Percentiles rank a stretch among this genome's conserved stretches.
These are phyloP conservation scores for Entophlyctis luteolus DNA, from an alignment of 192 early-diverging fungal species.

Conservation along the genomic window DNA sequence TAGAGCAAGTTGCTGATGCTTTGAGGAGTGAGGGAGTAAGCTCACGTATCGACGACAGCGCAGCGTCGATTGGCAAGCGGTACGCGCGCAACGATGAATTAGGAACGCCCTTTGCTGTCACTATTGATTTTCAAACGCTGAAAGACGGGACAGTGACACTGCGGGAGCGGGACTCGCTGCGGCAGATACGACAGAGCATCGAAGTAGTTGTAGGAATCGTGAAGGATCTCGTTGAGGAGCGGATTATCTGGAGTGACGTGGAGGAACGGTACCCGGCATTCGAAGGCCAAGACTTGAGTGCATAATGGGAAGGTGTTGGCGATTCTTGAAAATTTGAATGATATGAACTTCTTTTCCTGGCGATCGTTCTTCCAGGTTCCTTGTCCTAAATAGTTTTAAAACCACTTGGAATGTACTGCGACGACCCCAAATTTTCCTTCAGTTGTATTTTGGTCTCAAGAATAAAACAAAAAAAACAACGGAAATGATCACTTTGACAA, in stretches of 20 bases:
- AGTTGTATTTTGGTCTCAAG: too few species aligned
- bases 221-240: conserved; percentile 69
- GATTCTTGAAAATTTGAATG: too few species aligned
- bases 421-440: too few species aligned
- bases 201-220: conserved; percentile 70
- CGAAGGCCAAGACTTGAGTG: conserved; percentile 59
- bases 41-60: conserved; percentile 83
- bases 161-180: conserved; percentile 91
- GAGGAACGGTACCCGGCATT: conserved; percentile 68
- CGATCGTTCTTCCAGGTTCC: too few species aligned
- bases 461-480: too few species aligned
- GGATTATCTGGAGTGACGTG: conserved; percentile 69
- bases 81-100: conserved; percentile 98
- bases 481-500: too few species aligned
- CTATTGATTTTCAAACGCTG: conserved; percentile 96
- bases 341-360: too few species aligned
- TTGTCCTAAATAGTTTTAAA: too few species aligned
- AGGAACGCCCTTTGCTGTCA: conserved; percentile 95
- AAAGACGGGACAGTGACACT: conserved; percentile 91
- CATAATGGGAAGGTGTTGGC: too few species aligned
- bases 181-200: conserved; percentile 80
- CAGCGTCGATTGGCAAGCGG: conserved; percentile 85
- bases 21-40: conserved; percentile 76
- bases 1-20: conserved; percentile 52
- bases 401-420: too few species aligned